Conservation (phyloP, 2,329 filamentous ascomycete genomes). For the Scortechinia acanthostroma region DNA sequence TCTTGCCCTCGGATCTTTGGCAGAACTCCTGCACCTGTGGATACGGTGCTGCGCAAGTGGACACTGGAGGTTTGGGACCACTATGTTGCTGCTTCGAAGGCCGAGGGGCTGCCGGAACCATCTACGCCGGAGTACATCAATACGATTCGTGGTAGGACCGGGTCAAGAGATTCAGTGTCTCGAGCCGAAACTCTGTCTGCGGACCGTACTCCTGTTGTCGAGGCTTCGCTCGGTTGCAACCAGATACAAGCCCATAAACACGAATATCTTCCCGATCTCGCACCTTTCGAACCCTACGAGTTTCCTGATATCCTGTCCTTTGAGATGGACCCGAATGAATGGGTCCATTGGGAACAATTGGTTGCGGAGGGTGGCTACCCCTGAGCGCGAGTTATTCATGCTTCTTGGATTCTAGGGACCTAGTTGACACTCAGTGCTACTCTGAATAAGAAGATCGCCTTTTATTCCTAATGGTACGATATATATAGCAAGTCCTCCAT, state of each 20-base stretch:
- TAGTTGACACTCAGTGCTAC: too few relatives aligned
- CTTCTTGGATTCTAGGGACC: too few relatives aligned
- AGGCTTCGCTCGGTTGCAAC: not conserved
- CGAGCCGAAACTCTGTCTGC: not conserved
- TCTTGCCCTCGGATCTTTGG: slow-evolving; percentile 11
- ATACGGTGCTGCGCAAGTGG: slow-evolving; percentile 5
- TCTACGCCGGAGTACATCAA: not conserved
- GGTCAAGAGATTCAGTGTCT: not conserved
- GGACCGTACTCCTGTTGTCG: not conserved
- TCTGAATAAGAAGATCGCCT: too few relatives aligned
- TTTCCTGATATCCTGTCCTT: not conserved
- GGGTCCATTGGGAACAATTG: not conserved
- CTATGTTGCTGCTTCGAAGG: not conserved
- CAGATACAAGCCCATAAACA: not conserved
- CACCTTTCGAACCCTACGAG: not conserved
- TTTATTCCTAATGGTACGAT: too few relatives aligned
- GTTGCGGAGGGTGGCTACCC: not conserved
- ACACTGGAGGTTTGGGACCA: not conserved
- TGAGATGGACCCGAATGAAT: not conserved
- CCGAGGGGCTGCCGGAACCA: not conserved
- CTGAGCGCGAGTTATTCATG: too few relatives aligned
- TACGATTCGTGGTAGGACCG: too few relatives aligned
- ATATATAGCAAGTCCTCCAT: too few relatives aligned
- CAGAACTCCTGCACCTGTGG: slow-evolving; percentile 11
- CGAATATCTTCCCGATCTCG: not conserved